Percentiles rank a stretch among this genome's conserved stretches.
These are phyloP conservation scores for Eruca vesicaria DNA, from an alignment of 441 rosid species.

Conservation along the genomic window DNA sequence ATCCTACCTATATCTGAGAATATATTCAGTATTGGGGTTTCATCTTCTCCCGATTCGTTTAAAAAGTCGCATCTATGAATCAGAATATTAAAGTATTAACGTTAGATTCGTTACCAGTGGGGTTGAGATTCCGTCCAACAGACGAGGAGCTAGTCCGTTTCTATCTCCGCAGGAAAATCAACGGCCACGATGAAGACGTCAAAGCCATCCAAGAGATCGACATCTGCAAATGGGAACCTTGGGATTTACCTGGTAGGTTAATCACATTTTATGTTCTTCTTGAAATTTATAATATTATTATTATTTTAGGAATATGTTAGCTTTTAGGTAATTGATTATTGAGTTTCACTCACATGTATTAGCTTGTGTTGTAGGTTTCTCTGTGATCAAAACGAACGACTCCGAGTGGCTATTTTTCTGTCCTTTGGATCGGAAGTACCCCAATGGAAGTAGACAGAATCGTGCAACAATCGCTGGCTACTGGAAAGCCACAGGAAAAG, in stretches of 20 bases:
- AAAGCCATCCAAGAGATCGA: constrained; percentile 68
- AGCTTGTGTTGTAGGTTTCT: constrained; percentile 40
- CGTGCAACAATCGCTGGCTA: constrained; percentile 88
- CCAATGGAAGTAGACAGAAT: constrained; percentile 86
- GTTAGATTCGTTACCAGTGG: constrained; percentile 39
- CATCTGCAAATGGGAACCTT: constrained; percentile 88
- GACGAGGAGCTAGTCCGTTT: constrained; percentile 46
- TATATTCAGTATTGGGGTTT: not conserved
- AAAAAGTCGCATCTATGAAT: constrained; percentile 28
- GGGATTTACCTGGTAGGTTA: constrained; percentile 76
- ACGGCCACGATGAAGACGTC: constrained; percentile 55
- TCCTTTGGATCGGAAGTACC: constrained; percentile 94
- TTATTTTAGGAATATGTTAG: not conserved
- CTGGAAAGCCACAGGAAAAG: constrained; percentile 97
- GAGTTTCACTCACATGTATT: not conserved
- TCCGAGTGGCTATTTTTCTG: constrained; percentile 96
- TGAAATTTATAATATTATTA: too few species aligned
- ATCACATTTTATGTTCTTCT: too few species aligned
- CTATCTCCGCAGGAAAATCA: constrained; percentile 70
- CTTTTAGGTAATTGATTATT: too few species aligned
- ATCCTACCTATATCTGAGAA: constrained; percentile 17
- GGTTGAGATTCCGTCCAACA: constrained; percentile 49
- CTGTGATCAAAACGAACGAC: constrained; percentile 57
- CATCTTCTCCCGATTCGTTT: constrained; percentile 20
- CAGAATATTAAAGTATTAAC: constrained; percentile 32